These are phyloP conservation scores for Neocallimastix lanati DNA, from an alignment of 192 early-diverging fungal species.

Conservation along the genomic window DNA sequence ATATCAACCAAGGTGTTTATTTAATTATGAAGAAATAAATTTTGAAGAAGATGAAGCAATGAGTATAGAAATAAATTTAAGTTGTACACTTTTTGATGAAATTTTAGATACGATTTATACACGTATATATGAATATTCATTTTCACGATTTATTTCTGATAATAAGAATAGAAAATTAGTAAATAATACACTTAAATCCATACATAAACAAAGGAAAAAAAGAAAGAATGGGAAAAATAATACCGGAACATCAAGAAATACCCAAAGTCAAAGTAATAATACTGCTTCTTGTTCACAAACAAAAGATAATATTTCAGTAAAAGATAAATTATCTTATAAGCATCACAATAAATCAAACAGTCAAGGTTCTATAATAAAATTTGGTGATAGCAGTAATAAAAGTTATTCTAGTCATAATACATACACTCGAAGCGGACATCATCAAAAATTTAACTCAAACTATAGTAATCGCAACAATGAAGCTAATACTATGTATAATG, in stretches of 20 bases:
- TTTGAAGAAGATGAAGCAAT: background rate
- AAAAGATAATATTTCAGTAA: background rate
- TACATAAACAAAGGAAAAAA: background rate
- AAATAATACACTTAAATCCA: background rate
- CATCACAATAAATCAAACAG: background rate
- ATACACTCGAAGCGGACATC: too few species aligned
- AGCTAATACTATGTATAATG: too few species aligned
- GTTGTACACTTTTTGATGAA: background rate
- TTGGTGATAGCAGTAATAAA: background rate
- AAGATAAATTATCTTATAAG: background rate
- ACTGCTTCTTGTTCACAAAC: background rate
- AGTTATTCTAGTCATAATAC: too few species aligned
- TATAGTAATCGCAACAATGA: too few species aligned
- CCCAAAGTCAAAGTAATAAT: background rate
- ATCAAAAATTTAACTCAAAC: too few species aligned
- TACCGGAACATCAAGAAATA: background rate
- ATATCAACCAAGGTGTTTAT: background rate
- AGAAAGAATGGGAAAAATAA: background rate
- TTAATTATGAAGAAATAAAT: background rate
- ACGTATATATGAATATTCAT: background rate
- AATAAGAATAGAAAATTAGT: background rate
- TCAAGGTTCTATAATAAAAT: background rate
- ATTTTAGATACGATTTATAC: background rate
- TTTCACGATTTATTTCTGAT: background rate
- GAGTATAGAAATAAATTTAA: background rate